phyloP scores from a whole-genome alignment of 495 filamentous ascomycete species.

The Xylaria longipes region DNA sequence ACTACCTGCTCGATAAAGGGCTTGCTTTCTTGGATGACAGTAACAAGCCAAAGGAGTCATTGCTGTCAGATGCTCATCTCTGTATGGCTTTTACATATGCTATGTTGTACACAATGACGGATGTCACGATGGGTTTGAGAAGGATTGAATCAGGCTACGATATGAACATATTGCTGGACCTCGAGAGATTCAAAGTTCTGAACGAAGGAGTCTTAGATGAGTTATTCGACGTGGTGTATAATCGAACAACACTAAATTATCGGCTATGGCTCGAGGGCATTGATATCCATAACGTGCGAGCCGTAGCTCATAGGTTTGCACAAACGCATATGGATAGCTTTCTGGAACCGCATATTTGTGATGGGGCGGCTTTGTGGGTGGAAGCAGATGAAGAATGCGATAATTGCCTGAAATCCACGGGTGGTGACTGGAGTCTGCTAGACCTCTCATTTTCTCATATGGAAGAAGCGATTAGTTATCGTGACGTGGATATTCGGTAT shows the following conservation, averaged over 20 bases:
- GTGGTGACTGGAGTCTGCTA: neutral
- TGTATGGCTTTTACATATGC: neutral
- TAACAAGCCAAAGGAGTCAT: neutral
- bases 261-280: neutral
- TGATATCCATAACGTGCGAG: neutral
- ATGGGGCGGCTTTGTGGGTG: neutral
- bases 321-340: neutral
- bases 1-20: slow-evolving; percentile 5
- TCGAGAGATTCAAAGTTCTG: neutral
- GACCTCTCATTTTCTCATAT: neutral
- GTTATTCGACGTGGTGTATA: too few relatives aligned
- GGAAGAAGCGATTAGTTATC: neutral
- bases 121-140: neutral
- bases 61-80: neutral
- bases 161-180: neutral
- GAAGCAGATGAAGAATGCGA: neutral
- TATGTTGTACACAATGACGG: neutral
- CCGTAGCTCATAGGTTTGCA: neutral
- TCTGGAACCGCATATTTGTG: neutral
- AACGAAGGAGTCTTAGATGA: neutral
- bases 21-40: neutral
- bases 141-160: neutral
- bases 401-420: neutral
- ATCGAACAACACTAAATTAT: neutral
- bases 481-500: neutral